Percentiles rank a stretch among this genome's conserved stretches.
phyloP scores from a whole-genome alignment of 2,329 filamentous ascomycete species.

The Clarireedia hainanense region DNA sequence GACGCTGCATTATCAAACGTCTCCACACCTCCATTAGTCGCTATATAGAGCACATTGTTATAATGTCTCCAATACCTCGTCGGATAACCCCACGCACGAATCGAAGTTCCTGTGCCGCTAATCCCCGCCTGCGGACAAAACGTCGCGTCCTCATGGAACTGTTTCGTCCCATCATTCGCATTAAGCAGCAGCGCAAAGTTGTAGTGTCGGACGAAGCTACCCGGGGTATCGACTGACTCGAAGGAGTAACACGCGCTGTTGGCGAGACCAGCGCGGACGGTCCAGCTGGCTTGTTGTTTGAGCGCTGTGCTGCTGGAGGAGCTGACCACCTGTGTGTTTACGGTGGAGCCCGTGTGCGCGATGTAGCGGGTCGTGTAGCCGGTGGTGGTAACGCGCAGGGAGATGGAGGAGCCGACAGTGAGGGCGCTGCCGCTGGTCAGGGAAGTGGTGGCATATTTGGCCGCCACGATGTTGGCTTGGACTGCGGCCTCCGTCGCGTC shows the following conservation, averaged over 20 bases:
- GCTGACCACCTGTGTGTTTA: conserved; percentile 48
- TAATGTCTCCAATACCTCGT: conserved; percentile 52
- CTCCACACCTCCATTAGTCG: conserved; percentile 49
- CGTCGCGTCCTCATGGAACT: conserved; percentile 53
- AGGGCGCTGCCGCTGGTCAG: conserved; percentile 41
- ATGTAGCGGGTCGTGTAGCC: conserved; percentile 47
- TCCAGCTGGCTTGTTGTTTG: conserved; percentile 46
- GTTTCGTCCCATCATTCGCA: conserved; percentile 46
- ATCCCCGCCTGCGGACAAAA: conserved; percentile 50
- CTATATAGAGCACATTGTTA: conserved; percentile 37
- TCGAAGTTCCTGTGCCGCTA: conserved; percentile 41
- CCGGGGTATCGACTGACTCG: conserved; percentile 49
- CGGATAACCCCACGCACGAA: conserved; percentile 53
- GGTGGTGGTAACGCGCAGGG: conserved; percentile 47
- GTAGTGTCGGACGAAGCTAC: conserved; percentile 50
- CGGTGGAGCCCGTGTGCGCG: conserved; percentile 40
- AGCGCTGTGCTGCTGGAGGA: conserved; percentile 42
- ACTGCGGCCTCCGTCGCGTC: conserved; percentile 50
- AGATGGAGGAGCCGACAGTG: conserved; percentile 41
- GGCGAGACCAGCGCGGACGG: conserved; percentile 45
- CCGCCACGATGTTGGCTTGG: conserved; percentile 52
- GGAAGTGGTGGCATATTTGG: conserved; percentile 40
- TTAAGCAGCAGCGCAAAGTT: conserved; percentile 43
- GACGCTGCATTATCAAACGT: conserved; percentile 40
- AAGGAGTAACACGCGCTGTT: conserved; percentile 53